Conservation (phyloP, 305 asterid genomes). For the Nicotiana rustica region DNA sequence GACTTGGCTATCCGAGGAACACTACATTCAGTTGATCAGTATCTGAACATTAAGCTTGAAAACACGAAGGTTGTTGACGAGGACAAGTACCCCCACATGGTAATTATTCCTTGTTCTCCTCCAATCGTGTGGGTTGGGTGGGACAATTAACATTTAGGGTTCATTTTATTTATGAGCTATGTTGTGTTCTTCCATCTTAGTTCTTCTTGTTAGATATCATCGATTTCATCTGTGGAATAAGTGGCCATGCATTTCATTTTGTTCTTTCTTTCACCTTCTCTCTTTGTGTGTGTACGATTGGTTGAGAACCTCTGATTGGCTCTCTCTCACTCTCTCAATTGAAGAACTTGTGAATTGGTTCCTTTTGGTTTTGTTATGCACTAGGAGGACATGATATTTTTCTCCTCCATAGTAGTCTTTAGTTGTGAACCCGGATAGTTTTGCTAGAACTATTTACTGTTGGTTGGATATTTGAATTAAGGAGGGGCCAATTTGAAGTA, state of each 20-base stretch:
- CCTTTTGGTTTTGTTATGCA: background rate
- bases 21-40: constrained; percentile 96
- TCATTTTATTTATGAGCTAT: background rate
- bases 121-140: constrained; percentile 37
- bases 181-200: background rate
- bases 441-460: background rate
- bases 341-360: background rate
- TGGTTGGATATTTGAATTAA: constrained; percentile 10
- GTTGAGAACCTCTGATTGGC: constrained; percentile 5
- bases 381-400: background rate
- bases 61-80: constrained; percentile 96
- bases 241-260: background rate
- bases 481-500: background rate
- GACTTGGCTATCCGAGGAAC: constrained; percentile 96
- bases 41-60: constrained; percentile 96
- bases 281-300: background rate
- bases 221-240: background rate
- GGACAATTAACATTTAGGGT: constrained; percentile 14
- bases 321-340: background rate
- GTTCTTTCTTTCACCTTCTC: constrained; percentile 7
- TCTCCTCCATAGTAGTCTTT: background rate
- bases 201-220: background rate
- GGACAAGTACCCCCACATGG: constrained; percentile 98
- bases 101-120: constrained; percentile 39
- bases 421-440: background rate